A percentile compares a stretch with the other conserved stretches of the same genome.
Conservation (phyloP, 176 grass and related monocot species). For the Phoenix roebelenii region DNA sequence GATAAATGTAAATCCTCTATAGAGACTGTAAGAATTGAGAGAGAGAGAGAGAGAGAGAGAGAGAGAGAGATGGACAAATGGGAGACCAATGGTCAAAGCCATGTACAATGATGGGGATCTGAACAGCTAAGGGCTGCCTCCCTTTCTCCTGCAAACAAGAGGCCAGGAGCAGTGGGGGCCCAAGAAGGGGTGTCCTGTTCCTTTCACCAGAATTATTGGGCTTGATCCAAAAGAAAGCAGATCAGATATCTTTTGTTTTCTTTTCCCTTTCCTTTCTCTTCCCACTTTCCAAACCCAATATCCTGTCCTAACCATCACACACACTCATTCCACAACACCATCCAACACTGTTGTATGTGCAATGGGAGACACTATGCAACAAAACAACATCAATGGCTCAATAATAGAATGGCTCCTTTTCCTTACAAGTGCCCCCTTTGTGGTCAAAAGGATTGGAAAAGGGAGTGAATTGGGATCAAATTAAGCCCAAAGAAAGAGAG, state of each 20-base stretch:
- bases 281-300: no score
- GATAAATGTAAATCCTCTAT: neutral
- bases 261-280: no score
- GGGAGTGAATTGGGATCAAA: no score
- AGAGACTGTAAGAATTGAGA: neutral
- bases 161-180: slow-evolving; percentile 1
- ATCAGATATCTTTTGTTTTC: neutral
- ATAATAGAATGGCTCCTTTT: no score
- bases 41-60: neutral
- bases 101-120: slow-evolving; percentile 8
- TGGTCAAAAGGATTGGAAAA: no score
- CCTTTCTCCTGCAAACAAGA: slow-evolving; percentile 4
- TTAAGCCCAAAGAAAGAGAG: no score
- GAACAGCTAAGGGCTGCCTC: neutral
- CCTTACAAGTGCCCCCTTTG: no score
- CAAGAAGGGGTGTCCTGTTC: neutral
- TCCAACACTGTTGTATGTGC: no score
- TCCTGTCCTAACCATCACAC: no score
- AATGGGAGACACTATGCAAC: no score
- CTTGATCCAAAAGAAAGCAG: neutral
- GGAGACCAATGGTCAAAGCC: slow-evolving; percentile 2
- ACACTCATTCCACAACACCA: no score
- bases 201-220: neutral
- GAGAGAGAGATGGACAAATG: neutral
- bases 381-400: no score